phyloP scores from a whole-genome alignment of 1,284 basidiomycete genomes.

The Papiliotrema nemorosa region DNA sequence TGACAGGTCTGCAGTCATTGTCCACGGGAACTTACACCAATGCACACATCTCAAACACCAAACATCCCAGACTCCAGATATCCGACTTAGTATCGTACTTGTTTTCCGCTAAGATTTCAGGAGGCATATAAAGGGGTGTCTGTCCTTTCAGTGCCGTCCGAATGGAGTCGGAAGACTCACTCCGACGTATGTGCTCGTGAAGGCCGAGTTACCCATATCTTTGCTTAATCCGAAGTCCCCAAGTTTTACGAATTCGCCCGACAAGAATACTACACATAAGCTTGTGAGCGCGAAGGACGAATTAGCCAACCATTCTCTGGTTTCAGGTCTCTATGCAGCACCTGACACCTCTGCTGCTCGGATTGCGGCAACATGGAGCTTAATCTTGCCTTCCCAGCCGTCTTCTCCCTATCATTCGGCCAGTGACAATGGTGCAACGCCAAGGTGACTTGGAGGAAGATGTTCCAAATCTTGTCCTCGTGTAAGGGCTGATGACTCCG shows the following conservation, averaged over 20 bases:
- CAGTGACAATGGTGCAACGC: constrained; percentile 86
- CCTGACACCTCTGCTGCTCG: constrained; percentile 56
- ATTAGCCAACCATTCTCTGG: constrained; percentile 82
- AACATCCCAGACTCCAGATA: constrained; percentile 95
- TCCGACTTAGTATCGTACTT: constrained; percentile 96
- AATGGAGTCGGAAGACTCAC: constrained; percentile 61
- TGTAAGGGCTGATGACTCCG: constrained; percentile 61
- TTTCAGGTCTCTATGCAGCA: constrained; percentile 91
- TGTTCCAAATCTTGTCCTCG: constrained; percentile 92
- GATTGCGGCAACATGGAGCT: constrained; percentile 3
- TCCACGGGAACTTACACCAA: constrained; percentile 56
- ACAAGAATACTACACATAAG: constrained; percentile 37
- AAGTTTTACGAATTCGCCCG: constrained; percentile 67
- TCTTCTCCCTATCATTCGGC: constrained; percentile 37
- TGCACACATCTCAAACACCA: constrained; percentile 93
- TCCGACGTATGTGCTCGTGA: constrained; percentile 95
- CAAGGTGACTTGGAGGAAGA: constrained; percentile 87
- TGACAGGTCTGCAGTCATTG: not conserved
- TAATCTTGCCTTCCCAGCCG: constrained; percentile 8
- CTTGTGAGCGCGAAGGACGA: not conserved
- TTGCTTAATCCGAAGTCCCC: constrained; percentile 96
- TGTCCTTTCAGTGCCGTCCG: too few relatives aligned
- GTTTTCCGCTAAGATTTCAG: constrained; percentile 92
- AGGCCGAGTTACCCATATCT: constrained; percentile 76
- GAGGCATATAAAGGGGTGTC: constrained; percentile 99